Percentiles rank a stretch among this genome's conserved stretches.
These are phyloP conservation scores for Didymella keratinophila DNA, from an alignment of 2,329 filamentous ascomycete species.

Conservation along the genomic window DNA sequence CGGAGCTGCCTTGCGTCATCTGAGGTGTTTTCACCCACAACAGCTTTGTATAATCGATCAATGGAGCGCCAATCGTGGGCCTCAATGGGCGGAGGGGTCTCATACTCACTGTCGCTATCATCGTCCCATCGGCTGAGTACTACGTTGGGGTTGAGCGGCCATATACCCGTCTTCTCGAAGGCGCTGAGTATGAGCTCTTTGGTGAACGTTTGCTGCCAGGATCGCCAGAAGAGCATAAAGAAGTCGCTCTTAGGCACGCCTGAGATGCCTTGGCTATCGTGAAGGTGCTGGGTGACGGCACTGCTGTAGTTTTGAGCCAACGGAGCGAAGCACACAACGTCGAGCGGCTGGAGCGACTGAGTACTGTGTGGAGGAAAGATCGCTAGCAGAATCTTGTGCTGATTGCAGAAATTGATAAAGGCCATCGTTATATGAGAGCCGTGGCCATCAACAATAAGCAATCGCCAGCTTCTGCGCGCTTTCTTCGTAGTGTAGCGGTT, in stretches of 20 bases:
- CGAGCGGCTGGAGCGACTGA: background rate
- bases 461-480: no score
- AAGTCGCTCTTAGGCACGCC: conserved; percentile 3
- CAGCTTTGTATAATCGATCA: no score
- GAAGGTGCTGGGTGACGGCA: background rate
- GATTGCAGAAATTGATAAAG: background rate
- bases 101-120: background rate
- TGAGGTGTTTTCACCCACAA: no score
- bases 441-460: background rate
- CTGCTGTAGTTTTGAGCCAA: background rate
- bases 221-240: background rate
- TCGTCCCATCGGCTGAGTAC: no score
- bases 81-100: no score
- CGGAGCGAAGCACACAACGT: conserved; percentile 1
- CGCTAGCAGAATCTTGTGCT: background rate
- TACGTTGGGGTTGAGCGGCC: background rate
- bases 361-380: conserved; percentile 1
- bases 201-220: background rate
- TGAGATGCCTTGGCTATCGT: no score
- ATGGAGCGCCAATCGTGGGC: no score
- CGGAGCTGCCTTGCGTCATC: no score
- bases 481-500: no score
- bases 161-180: background rate
- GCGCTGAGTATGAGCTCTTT: conserved; percentile 6
- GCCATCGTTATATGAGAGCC: background rate